phyloP scores from a whole-genome alignment of 257 asterid genomes.

The Coffea canephora region DNA sequence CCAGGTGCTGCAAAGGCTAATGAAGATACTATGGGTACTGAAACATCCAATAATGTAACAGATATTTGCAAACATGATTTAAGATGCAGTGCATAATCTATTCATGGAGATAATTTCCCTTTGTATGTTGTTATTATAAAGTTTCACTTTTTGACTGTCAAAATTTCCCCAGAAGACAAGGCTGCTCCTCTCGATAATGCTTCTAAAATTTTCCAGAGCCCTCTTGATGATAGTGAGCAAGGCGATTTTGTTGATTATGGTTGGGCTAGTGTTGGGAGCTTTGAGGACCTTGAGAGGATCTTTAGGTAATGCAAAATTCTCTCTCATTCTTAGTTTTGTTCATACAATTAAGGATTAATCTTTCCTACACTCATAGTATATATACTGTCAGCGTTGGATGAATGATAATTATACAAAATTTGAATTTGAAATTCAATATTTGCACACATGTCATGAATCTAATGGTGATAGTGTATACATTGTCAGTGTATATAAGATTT shows the following conservation, averaged over 20 bases:
- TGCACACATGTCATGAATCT: no score
- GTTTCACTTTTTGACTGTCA: conserved; percentile 18
- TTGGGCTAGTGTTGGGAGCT: conserved; percentile 90
- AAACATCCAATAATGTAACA: conserved; percentile 28
- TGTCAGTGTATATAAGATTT: no score
- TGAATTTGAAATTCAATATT: no score
- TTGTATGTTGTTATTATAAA: background rate
- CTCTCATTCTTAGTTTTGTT: background rate
- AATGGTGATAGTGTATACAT: no score
- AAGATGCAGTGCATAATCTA: conserved; percentile 34
- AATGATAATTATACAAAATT: no score
- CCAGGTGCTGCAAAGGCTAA: conserved; percentile 37
- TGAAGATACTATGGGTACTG: conserved; percentile 34
- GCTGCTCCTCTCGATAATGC: conserved; percentile 33
- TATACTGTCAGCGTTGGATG: no score
- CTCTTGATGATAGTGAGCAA: conserved; percentile 50
- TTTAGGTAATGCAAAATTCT: conserved; percentile 60
- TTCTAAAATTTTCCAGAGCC: conserved; percentile 59
- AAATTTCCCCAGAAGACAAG: conserved; percentile 42
- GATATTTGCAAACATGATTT: conserved; percentile 30
- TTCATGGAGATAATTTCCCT: background rate
- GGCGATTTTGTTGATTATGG: conserved; percentile 70
- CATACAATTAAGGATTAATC: no score
- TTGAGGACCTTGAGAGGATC: conserved; percentile 86
- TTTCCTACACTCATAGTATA: no score